These are phyloP conservation scores for Fonsecaea multimorphosa DNA, from an alignment of 2,329 filamentous ascomycete genomes.

Conservation along the genomic window DNA sequence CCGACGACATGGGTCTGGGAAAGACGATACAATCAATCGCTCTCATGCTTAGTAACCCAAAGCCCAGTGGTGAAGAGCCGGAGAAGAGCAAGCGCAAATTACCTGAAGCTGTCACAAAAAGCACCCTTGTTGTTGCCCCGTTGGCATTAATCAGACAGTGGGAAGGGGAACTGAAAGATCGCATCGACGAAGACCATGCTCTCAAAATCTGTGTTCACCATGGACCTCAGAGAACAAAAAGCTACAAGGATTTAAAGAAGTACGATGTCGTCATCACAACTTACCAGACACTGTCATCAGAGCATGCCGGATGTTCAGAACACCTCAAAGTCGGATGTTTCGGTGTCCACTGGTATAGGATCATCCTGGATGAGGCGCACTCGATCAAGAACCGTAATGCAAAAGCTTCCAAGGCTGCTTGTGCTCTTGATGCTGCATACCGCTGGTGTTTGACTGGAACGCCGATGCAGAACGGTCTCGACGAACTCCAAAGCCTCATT, in stretches of 20 bases:
- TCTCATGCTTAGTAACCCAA: constrained; percentile 81
- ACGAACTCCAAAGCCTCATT: constrained; percentile 92
- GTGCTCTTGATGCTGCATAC: constrained; percentile 81
- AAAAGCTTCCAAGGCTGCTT: constrained; percentile 92
- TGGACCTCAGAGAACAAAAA: constrained; percentile 82
- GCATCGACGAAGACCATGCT: constrained; percentile 71
- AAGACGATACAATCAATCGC: constrained; percentile 96
- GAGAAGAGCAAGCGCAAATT: constrained; percentile 65
- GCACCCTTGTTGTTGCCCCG: constrained; percentile 89
- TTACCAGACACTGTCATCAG: constrained; percentile 92
- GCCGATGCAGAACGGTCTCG: constrained; percentile 97
- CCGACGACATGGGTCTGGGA: constrained; percentile 93
- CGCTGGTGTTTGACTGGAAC: constrained; percentile 97
- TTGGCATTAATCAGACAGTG: constrained; percentile 95
- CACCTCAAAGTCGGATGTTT: constrained; percentile 81
- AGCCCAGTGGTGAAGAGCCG: constrained; percentile 60
- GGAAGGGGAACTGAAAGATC: constrained; percentile 90
- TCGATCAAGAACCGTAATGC: constrained; percentile 98
- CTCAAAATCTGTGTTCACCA: constrained; percentile 90
- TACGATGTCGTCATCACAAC: constrained; percentile 98
- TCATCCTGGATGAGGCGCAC: constrained; percentile 95
- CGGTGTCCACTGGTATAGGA: constrained; percentile 89
- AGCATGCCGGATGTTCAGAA: constrained; percentile 71
- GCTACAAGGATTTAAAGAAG: constrained; percentile 73
- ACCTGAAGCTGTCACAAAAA: constrained; percentile 72